Evolutionary conservation across 495 filamentous ascomycete genomes (phyloP), one percentile per base, ranked within the genome.

Genomic region (Penicillium soppii): DNA sequence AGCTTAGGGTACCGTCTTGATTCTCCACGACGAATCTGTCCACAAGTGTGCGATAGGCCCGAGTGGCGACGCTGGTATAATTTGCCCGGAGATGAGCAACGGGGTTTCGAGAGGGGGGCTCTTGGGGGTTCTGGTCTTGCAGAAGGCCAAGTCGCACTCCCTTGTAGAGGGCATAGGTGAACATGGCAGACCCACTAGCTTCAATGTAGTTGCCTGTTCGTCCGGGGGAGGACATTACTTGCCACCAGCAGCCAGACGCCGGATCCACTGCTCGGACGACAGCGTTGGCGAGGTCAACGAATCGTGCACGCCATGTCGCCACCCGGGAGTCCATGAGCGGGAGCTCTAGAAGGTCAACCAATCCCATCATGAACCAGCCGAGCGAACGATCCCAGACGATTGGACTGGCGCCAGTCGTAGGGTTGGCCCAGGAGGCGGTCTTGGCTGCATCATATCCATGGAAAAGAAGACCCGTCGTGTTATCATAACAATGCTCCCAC

Each of bases 331-430:
- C 71, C 42, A 77, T 74, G 22, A 25, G 33, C 7, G 50, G 13
- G 20, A 74, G 57, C 32, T 82, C 76, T 21, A 84, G 66, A 13
- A 77, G 70, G 44, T 84, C 81, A 1, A 82, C 66, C 1, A 86
- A 62, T 8, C 76, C 76, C 72, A 84, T 79, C 23, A 79, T 59
- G 48, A 83, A 85, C 82, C 81, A 85, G 1, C 81, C 82, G 15
- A 82, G 62, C 0, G 81, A 74, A 13, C 82, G 71, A 45, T 72
- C 67, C 82, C 82, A 86, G 19, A 81, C 79, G 10, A 77, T 60
- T 5, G 78, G 81, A 20, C 73, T 70, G 2, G 75, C 79, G 26
- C 82, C 82, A 6, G 80, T 84, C 2, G 70, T 47, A 0, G 74
- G 67, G 45, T 82, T 70, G 5, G 82, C 81, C 82, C 82, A 86